A percentile compares a stretch with the other conserved stretches of the same genome.
Conservation (phyloP, 2,329 filamentous ascomycete species). For the Lachnellula arida region DNA sequence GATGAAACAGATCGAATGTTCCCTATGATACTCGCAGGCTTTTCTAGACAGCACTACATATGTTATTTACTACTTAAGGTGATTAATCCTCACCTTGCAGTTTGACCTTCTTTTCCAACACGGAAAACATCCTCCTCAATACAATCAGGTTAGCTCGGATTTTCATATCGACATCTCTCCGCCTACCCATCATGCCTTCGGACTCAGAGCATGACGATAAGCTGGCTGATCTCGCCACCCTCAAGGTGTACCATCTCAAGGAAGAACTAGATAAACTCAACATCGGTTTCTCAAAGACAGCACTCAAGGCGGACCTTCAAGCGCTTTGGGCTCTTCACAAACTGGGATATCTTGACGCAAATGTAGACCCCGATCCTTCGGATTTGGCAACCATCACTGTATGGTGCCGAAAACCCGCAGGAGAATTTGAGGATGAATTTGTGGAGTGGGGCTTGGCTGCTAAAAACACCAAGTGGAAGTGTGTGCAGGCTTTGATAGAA, state of each 20-base stretch:
- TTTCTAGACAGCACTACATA: too few relatives aligned
- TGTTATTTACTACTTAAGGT: too few relatives aligned
- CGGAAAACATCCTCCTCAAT: too few relatives aligned
- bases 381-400: not conserved
- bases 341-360: not conserved
- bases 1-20: too few relatives aligned
- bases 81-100: too few relatives aligned
- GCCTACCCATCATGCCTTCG: too few relatives aligned
- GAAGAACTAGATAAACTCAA: not conserved
- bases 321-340: not conserved
- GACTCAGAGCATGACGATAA: too few relatives aligned
- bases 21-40: too few relatives aligned
- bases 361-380: not conserved
- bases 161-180: too few relatives aligned
- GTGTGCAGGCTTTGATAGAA: not conserved
- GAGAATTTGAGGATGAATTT: not conserved
- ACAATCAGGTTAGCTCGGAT: too few relatives aligned
- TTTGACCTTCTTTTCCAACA: too few relatives aligned
- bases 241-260: not conserved
- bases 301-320: not conserved
- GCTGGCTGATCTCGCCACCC: too few relatives aligned
- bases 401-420: not conserved
- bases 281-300: not conserved
- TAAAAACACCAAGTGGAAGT: not conserved
- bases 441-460: not conserved